phyloP scores from a whole-genome alignment of 2,329 filamentous ascomycete species.

The Bipolaris bicolor region DNA sequence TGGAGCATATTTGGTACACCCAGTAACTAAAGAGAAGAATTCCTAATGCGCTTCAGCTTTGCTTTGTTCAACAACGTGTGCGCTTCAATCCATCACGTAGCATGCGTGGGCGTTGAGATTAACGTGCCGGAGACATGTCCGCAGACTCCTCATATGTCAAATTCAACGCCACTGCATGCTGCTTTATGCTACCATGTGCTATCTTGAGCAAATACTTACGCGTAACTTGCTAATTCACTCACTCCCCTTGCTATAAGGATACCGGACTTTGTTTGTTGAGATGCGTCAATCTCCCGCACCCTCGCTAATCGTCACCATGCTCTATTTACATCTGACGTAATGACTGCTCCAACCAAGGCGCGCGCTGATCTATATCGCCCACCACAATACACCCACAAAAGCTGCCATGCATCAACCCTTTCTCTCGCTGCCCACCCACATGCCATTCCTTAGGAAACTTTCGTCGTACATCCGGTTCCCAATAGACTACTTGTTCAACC shows the following conservation, averaged over 20 bases:
- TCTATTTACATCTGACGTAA: conserved; percentile 15
- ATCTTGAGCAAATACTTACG: background rate
- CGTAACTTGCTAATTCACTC: conserved; percentile 17
- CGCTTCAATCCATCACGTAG: background rate
- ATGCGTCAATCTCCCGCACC: conserved; percentile 15
- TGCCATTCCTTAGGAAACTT: background rate
- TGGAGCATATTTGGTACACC: background rate
- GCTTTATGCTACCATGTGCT: background rate
- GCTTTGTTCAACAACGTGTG: background rate
- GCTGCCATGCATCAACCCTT: conserved; percentile 4
- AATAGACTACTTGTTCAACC: background rate
- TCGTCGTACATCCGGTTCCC: background rate
- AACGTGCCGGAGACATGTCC: background rate
- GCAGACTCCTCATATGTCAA: conserved; percentile 1
- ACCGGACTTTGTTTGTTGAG: conserved; percentile 14
- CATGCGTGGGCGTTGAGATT: background rate
- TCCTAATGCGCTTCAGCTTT: background rate
- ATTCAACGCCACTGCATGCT: background rate
- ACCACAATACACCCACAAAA: conserved; percentile 7
- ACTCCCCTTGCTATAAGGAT: conserved; percentile 1
- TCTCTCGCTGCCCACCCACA: background rate
- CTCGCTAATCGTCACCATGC: conserved; percentile 7
- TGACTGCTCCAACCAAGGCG: conserved; percentile 14
- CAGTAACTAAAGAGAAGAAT: background rate
- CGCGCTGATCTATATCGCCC: conserved; percentile 13